Conservation (phyloP, 106 monocot species). For the Dactylorhiza incarnata region DNA sequence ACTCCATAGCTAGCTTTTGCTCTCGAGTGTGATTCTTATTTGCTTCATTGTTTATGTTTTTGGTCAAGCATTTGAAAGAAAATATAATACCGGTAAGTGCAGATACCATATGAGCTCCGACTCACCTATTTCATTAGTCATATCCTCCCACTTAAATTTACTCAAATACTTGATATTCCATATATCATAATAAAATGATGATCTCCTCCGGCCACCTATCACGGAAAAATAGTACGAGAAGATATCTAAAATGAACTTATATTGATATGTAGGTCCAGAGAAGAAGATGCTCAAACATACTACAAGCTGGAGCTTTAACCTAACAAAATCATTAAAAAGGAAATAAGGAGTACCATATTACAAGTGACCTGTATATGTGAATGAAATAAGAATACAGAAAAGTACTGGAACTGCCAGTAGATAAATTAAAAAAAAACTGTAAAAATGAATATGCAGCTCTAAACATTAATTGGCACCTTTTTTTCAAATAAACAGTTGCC, state of each 20-base stretch:
- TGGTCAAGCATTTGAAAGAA: background rate
- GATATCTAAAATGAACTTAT: background rate
- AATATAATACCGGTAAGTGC: background rate
- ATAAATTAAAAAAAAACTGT: background rate
- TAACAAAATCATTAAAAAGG: background rate
- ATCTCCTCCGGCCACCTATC: conserved; percentile 84
- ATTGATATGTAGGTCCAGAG: background rate
- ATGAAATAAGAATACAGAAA: background rate
- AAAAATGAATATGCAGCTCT: background rate
- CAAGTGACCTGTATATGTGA: background rate
- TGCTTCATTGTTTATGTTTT: conserved; percentile 28
- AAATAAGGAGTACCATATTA: background rate
- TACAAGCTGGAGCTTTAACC: background rate
- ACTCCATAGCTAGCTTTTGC: conserved; percentile 75
- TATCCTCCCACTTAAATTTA: conserved; percentile 97
- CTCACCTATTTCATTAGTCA: conserved; percentile 76
- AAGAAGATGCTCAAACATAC: background rate
- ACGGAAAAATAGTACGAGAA: background rate
- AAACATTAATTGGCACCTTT: background rate
- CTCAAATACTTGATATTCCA: conserved; percentile 96
- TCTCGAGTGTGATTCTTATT: conserved; percentile 58
- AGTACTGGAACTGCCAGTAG: background rate
- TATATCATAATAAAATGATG: conserved; percentile 85
- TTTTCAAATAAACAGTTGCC: background rate
- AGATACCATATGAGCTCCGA: background rate